A percentile compares a stretch with the other conserved stretches of the same genome.
phyloP scores from a whole-genome alignment of 345 rosid genomes.

The Euclidium syriacum region DNA sequence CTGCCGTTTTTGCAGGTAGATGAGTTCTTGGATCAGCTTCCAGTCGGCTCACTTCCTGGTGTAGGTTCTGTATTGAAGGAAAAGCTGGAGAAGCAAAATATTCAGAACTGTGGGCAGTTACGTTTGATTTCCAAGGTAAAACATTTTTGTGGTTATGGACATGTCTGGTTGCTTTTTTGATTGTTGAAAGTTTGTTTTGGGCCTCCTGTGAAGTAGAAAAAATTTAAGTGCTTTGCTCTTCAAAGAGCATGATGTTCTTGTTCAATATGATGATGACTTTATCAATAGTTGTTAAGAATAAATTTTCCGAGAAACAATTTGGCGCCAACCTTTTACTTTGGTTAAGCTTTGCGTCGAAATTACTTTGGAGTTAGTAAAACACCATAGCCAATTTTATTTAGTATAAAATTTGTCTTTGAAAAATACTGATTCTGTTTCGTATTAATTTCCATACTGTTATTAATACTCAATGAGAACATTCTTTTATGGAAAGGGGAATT shows the following conservation, averaged over 20 bases:
- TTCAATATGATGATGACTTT: background rate
- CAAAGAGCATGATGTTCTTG: background rate
- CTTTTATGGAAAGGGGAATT: background rate
- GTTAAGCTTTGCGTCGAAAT: background rate
- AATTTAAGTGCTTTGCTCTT: background rate
- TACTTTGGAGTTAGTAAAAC: background rate
- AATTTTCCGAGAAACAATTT: background rate
- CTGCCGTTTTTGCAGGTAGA: constrained; percentile 50
- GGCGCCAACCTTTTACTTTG: background rate
- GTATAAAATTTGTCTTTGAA: background rate
- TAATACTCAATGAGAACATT: background rate
- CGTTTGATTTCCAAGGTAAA: constrained; percentile 68
- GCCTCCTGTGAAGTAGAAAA: background rate
- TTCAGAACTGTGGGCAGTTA: constrained; percentile 73
- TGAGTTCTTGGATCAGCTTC: constrained; percentile 61
- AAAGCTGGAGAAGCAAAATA: constrained; percentile 61
- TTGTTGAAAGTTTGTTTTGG: background rate
- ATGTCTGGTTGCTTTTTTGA: constrained; percentile 3
- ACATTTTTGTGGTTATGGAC: background rate
- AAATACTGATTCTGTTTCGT: background rate
- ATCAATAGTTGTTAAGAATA: background rate
- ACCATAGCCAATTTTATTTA: background rate
- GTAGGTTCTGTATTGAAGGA: constrained; percentile 80
- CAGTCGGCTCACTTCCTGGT: constrained; percentile 78
- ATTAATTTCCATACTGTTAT: background rate